Conservation (phyloP, 2,329 filamentous ascomycete genomes). For the Fusarium transvaalense region DNA sequence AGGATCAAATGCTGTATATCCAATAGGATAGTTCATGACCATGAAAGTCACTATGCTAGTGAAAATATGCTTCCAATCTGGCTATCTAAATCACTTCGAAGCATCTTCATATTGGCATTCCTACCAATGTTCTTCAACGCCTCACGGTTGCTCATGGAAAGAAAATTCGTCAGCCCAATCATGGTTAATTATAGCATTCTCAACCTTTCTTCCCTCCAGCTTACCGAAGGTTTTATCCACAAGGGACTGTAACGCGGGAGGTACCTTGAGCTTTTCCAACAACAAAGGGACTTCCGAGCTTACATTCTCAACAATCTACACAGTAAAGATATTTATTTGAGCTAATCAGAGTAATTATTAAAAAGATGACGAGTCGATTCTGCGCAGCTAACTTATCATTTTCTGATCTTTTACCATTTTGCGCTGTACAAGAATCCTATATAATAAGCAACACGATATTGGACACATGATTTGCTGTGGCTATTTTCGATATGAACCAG, state of each 20-base stretch:
- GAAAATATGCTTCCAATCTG: no score
- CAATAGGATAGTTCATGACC: no score
- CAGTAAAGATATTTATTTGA: no score
- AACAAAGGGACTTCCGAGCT: slow-evolving; percentile 22
- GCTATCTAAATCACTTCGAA: neutral
- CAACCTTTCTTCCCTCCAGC: slow-evolving; percentile 3
- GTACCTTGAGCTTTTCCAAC: neutral
- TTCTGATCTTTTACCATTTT: neutral
- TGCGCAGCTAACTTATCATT: no score
- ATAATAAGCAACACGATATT: neutral
- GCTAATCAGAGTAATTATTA: no score
- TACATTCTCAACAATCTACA: no score
- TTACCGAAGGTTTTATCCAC: slow-evolving; percentile 7
- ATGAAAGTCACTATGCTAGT: no score
- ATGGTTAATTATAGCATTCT: neutral
- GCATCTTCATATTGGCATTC: rapidly evolving
- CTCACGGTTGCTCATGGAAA: rapidly evolving
- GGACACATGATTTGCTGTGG: no score
- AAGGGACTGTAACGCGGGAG: neutral
- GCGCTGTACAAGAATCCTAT: neutral
- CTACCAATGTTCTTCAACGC: neutral
- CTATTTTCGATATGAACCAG: neutral
- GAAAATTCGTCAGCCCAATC: neutral
- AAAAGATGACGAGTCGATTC: no score
- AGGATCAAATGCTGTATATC: neutral